Evolutionary conservation across 116 monocot species (phyloP).

Genomic region (Cymodocea nodosa): DNA sequence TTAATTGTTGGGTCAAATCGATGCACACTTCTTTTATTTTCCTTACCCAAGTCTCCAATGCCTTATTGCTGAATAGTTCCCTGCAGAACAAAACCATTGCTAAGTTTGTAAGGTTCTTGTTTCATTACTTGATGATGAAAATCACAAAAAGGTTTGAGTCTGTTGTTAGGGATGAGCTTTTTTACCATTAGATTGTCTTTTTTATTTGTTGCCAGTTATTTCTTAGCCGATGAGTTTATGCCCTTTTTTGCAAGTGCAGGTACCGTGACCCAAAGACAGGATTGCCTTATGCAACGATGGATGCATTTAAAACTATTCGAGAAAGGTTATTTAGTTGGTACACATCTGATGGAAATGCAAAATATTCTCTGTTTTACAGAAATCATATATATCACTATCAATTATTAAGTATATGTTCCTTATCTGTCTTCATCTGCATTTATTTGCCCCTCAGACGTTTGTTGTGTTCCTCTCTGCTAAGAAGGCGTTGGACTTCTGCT

Average conservation of each 20-base stretch:
- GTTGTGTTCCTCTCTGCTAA: too few species aligned
- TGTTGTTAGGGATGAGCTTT: not conserved
- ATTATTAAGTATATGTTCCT: not conserved
- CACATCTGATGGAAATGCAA: not conserved
- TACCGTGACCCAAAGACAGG: slow-evolving; percentile 96
- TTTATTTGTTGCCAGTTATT: not conserved
- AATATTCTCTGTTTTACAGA: not conserved
- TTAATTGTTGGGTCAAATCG: too few species aligned
- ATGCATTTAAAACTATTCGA: slow-evolving; percentile 83
- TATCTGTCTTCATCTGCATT: too few species aligned
- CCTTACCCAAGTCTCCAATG: too few species aligned
- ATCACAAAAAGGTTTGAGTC: too few species aligned
- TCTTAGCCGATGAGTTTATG: not conserved
- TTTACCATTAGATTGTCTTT: not conserved
- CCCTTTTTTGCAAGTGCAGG: slow-evolving; percentile 23
- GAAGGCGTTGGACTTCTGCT: too few species aligned
- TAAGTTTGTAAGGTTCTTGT: too few species aligned
- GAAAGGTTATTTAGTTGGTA: slow-evolving; percentile 37
- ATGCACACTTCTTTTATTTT: too few species aligned
- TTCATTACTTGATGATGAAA: too few species aligned
- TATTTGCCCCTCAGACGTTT: too few species aligned
- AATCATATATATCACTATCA: not conserved
- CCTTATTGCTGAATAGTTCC: too few species aligned
- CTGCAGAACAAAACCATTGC: too few species aligned
- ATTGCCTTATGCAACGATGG: slow-evolving; percentile 82